phyloP scores from a whole-genome alignment of 176 grass and related monocot species.

The Carex myosuroides region DNA sequence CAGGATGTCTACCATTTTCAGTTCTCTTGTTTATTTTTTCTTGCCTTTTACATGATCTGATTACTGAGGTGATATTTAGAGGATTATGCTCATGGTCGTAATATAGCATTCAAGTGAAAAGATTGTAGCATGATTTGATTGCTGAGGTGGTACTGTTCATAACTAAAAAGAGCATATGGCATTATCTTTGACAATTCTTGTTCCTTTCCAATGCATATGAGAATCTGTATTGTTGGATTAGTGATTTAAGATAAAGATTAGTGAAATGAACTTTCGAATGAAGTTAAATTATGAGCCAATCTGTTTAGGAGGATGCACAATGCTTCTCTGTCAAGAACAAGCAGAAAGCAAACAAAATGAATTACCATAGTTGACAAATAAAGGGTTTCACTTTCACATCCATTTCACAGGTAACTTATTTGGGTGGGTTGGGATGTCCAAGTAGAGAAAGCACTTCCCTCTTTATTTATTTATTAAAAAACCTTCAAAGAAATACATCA shows the following conservation, averaged over 20 bases:
- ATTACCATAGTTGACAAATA: neutral
- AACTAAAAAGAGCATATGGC: neutral
- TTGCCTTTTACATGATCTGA: neutral
- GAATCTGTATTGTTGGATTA: neutral
- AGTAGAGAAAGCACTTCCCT: neutral
- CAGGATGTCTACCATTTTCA: neutral
- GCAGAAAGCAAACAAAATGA: neutral
- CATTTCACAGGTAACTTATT: no score
- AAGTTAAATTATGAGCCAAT: neutral
- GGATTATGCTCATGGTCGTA: no score
- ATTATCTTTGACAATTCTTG: neutral
- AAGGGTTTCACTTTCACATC: no score
- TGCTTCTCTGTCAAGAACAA: neutral
- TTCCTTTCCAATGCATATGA: neutral
- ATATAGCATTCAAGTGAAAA: neutral
- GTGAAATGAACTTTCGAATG: neutral
- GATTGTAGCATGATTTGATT: neutral
- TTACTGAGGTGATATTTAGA: no score
- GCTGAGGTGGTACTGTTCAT: neutral
- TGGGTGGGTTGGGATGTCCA: no score
- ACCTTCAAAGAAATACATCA: neutral
- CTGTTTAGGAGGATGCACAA: neutral
- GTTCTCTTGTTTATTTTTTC: neutral
- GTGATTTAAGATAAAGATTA: neutral
- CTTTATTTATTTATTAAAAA: neutral